Base-by-base conservation (phyloP, 805 yeast genomes). In the Vanderwaltozyma yarrowii region DNA sequence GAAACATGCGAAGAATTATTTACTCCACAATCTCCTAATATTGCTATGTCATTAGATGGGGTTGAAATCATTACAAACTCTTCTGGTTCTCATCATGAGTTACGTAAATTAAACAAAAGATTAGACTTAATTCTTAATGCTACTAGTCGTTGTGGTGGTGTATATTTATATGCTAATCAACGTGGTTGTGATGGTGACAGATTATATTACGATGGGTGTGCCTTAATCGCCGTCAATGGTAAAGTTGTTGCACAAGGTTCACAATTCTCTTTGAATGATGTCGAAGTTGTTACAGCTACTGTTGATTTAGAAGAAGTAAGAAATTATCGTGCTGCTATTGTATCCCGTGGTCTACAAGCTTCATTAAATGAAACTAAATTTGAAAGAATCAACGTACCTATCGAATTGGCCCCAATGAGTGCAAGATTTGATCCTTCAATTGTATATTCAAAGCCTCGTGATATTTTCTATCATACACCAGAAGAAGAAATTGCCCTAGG, bases 161-260 rank as follows among this genome's bases (percentile, higher is more conserved):
- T 92, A 20, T 92, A 92, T 51, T 65, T 92, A 35, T 92, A 92
- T 52, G 74, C 97, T 14, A 92, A 92, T 62, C 99, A 94, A 63
- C 78, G 82, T 47, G 99, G 99, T 2, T 92, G 99, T 60, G 99
- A 92, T 58, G 99, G 99, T 49, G 99, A 94, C 56, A 71, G 99
- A 41, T 64, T 92, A 32, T 92, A 92, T 61, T 92, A 92, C 56
- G 99, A 92, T 59, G 99, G 99, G 0, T 85, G 96, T 66, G 96
- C 98, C 0, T 66, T 86, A 52, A 92, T 94, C 56, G 86, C 87
- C 6, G 84, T 88, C 33, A 92, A 94, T 57, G 98, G 98, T 26
- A 65, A 77, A 44, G 79, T 94, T 45, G 80, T 92, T 5, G 96
- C 95, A 1, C 98, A 92, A 58, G 97, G 92, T 2, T 67, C 82